Evolutionary conservation across 768 basidiomycete genomes (phyloP), one percentile per base, ranked within the genome.

Genomic region (Suillus subluteus): DNA sequence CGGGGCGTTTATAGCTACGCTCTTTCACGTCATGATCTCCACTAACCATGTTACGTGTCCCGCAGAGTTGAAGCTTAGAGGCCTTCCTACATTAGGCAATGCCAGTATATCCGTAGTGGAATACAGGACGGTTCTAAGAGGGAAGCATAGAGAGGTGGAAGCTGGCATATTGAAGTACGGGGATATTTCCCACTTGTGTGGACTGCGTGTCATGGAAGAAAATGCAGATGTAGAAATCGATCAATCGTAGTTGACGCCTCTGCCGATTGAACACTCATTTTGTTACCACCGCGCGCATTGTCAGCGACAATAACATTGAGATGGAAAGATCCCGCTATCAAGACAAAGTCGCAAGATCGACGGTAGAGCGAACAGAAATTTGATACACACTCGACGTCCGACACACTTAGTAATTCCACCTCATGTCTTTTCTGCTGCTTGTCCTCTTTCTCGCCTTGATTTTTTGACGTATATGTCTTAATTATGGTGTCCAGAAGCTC

Each of bases 1-100:
- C 65, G 90, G 90, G 2, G 90, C 85, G 0, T 82, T 85, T 70
- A 91, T 93, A 66, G 76, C 78, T 23, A 79, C 80, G 37, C 79
- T 93, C 63, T 78, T 90, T 65, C 79, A 79, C 23, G 77, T 73
- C 48, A 72, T 92, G 71, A 69, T 84, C n/a, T 75, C 78, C 26
- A 81, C 80, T 54, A 73, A 81, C 41, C 73, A 79, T 69, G 68
- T 84, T 62, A 69, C 64, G 58, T 80, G 79, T 63, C 81, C 74
- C 30, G 72, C 77, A 23, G 78, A 74, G 11, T 74, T 77, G 23
- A 62, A 44, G 32, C 66, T 18, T 30, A 30, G 26, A 52, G 26
- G 5, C 18, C 15, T 64, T 76, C 16, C 48, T 70, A 71, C n/a
- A 68, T 74, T 26, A 73, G 75, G 55, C 73, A 58, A 32, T 75